Base-by-base conservation (phyloP, 768 basidiomycete genomes). In the Kockovaella imperatae region DNA sequence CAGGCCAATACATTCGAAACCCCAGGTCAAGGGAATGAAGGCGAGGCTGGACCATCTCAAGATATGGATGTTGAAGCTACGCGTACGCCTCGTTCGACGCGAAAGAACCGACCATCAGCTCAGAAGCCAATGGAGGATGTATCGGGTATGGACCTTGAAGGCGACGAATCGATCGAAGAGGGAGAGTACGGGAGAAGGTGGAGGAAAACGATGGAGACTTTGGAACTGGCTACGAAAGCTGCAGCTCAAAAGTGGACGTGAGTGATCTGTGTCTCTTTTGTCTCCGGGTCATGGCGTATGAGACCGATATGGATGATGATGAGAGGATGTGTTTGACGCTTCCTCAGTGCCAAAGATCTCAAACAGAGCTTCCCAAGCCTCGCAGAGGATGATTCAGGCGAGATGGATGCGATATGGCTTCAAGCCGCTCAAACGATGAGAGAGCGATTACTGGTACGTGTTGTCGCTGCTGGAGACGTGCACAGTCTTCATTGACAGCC, bases 221-320 rank as follows among this genome's bases (percentile, higher is more conserved):
- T 68, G 7, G 64, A 68, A 17, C 46, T 62, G 28, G 69, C 69
- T 13, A 56, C 60, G 10, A 53, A 56, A 35, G 59, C 58, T 41
- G 62, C 60, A n/a, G 57, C 67, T 5, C 57, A 63, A 41, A 59
- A 59, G 42, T 70, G 69, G 69, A 63, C 62, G 68, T 68, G 51
- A 56, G 68, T 65, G 14, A 54, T 11, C 46, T 49, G 11, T 23
- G 13, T 41, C 32, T 25, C 35, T 26, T 48, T 24, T 13, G 3
- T 30, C n/a, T 26, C 30, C 43, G 35, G 5, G 8, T 17, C n/a
- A 20, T n/a, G n/a, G n/a, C 5, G 15, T 13, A 20, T 42, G 7
- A 43, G 11, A 30, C 44, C 46, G 55, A 52, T 20, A 21, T 35
- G 11, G 31, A n/a, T n/a, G n/a, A n/a, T n/a, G n/a, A n/a, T n/a